Evolutionary conservation across 805 yeast species (phyloP), one percentile per base, ranked within the genome.

Genomic region (Wickerhamiella qilinensis): DNA sequence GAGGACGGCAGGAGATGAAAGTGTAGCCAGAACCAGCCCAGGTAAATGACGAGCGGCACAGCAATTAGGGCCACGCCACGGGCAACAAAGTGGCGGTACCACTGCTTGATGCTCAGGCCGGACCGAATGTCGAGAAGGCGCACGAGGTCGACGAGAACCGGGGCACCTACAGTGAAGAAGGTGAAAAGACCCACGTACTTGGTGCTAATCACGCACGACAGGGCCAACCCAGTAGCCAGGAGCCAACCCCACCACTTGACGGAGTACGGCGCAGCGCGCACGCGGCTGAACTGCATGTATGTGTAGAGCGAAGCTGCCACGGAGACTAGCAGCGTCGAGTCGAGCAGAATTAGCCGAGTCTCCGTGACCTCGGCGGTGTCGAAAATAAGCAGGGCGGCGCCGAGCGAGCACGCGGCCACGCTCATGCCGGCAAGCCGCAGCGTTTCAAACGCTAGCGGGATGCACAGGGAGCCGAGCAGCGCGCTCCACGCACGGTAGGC

Each of bases 101-200:
- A 47, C 33, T 43, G 21, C 20, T 57, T 54, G 52, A 63, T 43
- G 32, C 53, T 44, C 22, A 52, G 35, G 46, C 86, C 93, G 50
- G 84, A 71, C 56, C 72, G 73, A 50, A 63, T 66, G 94, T 96
- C 91, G 14, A 42, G 34, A 22, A 49, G 38, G 15, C 35, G 20
- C 31, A 39, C 49, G 51, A 91, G 65, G 52, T 91, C 96, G 38
- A 74, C 78, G 30, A 82, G 66, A 18, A 95, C 85, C 60, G 88
- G 83, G 45, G 84, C 70, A 36, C 99, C 99, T 40, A 91, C 85
- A 45, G 85, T 63, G 15, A 84, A 59, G 41, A 93, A 88, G 43
- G 83, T 82, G 52, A 91, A 83, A 40, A 88, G 68, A 51, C 99
- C 99, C 42, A 91, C 97, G 94, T 86, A 84, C 62, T 91, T 91